Evolutionary conservation across 768 basidiomycete species (phyloP).

Genomic region (Lentinula aciculospora): DNA sequence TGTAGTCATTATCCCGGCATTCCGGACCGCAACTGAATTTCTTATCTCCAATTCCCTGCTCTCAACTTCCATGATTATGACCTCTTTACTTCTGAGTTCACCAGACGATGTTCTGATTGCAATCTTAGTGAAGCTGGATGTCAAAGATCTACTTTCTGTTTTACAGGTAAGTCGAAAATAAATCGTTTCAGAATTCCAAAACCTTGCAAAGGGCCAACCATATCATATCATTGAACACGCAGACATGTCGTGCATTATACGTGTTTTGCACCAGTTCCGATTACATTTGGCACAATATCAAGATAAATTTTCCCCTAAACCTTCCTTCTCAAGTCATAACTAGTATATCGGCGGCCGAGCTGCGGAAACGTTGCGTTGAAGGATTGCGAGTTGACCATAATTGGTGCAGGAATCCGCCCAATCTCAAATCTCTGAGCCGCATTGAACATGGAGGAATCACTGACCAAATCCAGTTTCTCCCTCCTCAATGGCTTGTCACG

Average conservation of each 20-base stretch:
- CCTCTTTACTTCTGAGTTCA: conserved; percentile 23
- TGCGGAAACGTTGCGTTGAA: conserved; percentile 35
- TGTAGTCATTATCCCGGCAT: conserved; percentile 5
- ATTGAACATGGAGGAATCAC: conserved; percentile 34
- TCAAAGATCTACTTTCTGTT: conserved; percentile 39
- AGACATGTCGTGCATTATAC: conserved; percentile 60
- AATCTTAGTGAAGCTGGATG: conserved; percentile 24
- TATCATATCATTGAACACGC: conserved; percentile 13
- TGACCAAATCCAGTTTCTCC: conserved; percentile 38
- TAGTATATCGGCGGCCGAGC: conserved; percentile 29
- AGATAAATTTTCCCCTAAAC: conserved; percentile 36
- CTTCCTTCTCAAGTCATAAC: conserved; percentile 28
- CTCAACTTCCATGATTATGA: conserved; percentile 3
- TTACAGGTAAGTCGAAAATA: conserved; percentile 34
- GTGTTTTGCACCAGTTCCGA: conserved; percentile 38
- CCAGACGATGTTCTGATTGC: conserved; percentile 40
- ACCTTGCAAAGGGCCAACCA: not conserved
- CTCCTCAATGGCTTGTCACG: conserved; percentile 44
- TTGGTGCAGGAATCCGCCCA: conserved; percentile 35
- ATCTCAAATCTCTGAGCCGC: conserved; percentile 28
- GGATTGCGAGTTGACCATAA: conserved; percentile 46
- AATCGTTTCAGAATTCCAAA: not conserved
- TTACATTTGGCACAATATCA: conserved; percentile 50
- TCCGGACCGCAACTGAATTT: not conserved
- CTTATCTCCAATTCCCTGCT: conserved; percentile 3